Evolutionary conservation across 768 basidiomycete genomes (phyloP).

Genomic region (Amanita exitialis): DNA sequence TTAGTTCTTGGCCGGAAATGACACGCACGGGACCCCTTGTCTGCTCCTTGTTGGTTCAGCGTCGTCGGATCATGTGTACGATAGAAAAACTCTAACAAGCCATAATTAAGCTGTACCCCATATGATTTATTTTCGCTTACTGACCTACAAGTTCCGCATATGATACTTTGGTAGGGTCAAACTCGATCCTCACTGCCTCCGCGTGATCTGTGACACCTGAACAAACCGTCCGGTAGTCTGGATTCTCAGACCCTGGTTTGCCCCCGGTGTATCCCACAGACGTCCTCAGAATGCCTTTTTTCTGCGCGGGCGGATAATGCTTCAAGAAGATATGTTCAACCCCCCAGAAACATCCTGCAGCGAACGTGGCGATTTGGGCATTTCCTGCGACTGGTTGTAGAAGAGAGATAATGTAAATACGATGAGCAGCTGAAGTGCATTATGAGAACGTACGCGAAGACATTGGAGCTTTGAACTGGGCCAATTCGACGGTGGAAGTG

Average conservation of each 20-base stretch:
- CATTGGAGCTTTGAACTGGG: conserved; percentile 31
- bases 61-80: conserved; percentile 92
- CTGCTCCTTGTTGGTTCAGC: conserved; percentile 65
- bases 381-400: conserved; percentile 12
- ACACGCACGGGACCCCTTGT: conserved; percentile 66
- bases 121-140: conserved; percentile 17
- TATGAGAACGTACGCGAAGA: conserved; percentile 21
- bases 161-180: conserved; percentile 64
- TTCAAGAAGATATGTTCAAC: conserved; percentile 80
- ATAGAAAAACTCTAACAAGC: conserved; percentile 78
- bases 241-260: conserved; percentile 38
- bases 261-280: conserved; percentile 79
- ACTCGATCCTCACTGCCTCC: conserved; percentile 80
- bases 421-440: background rate
- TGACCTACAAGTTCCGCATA: conserved; percentile 83
- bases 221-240: conserved; percentile 71
- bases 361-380: conserved; percentile 33
- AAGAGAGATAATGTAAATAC: background rate
- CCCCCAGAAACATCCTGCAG: conserved; percentile 78
- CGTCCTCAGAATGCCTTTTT: conserved; percentile 68
- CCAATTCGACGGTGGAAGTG: conserved; percentile 21
- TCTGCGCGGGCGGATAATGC: conserved; percentile 58
- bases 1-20: background rate
- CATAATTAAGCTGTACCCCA: background rate
- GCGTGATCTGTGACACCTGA: conserved; percentile 78